Conservation (phyloP, 495 filamentous ascomycete species). For the Lasiosphaeria ovina region DNA sequence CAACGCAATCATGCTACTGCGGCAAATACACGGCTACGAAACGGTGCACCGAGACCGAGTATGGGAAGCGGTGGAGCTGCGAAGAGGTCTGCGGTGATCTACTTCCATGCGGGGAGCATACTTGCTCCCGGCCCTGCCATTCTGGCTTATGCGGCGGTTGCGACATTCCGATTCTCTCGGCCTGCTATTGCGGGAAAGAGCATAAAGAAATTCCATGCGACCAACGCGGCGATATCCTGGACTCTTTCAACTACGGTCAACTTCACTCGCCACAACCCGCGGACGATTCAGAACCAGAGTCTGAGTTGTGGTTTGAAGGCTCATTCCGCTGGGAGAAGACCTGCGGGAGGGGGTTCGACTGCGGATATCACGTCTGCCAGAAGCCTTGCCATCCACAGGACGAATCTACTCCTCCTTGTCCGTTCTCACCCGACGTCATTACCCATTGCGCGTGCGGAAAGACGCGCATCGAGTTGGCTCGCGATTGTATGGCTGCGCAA, state of each 20-base stretch:
- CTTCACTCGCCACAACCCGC: constrained; percentile 36
- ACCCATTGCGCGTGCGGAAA: constrained; percentile 87
- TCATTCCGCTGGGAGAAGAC: constrained; percentile 60
- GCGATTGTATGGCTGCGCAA: too few relatives aligned
- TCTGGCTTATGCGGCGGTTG: constrained; percentile 87
- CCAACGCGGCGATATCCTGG: constrained; percentile 53
- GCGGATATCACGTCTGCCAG: constrained; percentile 70
- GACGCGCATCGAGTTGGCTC: constrained; percentile 63
- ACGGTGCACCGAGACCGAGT: constrained; percentile 83
- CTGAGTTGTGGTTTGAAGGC: constrained; percentile 50
- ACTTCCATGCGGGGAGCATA: constrained; percentile 88
- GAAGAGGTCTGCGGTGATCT: constrained; percentile 78
- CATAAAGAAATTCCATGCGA: constrained; percentile 71
- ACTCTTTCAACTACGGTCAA: constrained; percentile 43
- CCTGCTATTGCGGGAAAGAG: constrained; percentile 87
- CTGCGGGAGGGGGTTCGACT: constrained; percentile 56
- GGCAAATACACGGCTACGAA: constrained; percentile 72
- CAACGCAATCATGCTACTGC: constrained; percentile 82
- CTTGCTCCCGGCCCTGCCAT: constrained; percentile 76
- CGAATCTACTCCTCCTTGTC: constrained; percentile 66
- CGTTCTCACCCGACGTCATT: constrained; percentile 80
- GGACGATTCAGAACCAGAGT: constrained; percentile 22
- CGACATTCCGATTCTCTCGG: constrained; percentile 64
- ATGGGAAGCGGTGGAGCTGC: constrained; percentile 87
- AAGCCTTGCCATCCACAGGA: constrained; percentile 79